Conservation (phyloP, 140 eudicot genomes). For the Oenanthe javanica region DNA sequence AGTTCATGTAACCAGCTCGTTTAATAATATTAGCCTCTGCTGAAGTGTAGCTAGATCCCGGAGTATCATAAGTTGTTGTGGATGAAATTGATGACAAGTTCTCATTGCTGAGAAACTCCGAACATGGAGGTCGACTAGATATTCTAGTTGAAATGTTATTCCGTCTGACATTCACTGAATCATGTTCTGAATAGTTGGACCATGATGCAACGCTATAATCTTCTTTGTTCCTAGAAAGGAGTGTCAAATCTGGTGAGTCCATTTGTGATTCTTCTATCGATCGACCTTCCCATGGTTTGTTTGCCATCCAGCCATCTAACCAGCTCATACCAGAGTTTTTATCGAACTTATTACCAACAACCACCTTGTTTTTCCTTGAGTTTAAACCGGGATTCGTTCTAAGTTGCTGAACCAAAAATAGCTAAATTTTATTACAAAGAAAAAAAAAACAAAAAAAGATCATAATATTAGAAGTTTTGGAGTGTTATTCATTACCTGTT, state of each 20-base stretch:
- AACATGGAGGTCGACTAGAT: conserved; percentile 41
- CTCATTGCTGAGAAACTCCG: conserved; percentile 53
- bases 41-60: conserved; percentile 34
- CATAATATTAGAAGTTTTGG: not conserved
- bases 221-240: conserved; percentile 24
- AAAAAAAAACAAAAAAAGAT: not conserved
- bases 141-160: conserved; percentile 53
- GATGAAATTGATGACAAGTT: conserved; percentile 65
- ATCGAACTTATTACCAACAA: conserved; percentile 21
- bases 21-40: conserved; percentile 30
- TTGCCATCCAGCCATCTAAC: conserved; percentile 97
- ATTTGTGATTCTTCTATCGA: conserved; percentile 32
- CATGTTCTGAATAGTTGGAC: conserved; percentile 36
- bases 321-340: conserved; percentile 50
- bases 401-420: conserved; percentile 27
- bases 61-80: conserved; percentile 56
- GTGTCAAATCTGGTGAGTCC: conserved; percentile 27
- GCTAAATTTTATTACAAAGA: not conserved
- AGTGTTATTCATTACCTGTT: conserved; percentile 44
- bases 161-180: conserved; percentile 32
- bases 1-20: conserved; percentile 71
- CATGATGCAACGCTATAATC: conserved; percentile 29
- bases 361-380: conserved; percentile 16
- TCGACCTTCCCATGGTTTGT: conserved; percentile 70
- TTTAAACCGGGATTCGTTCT: conserved; percentile 28